Conservation (phyloP, 2,329 filamentous ascomycete species). For the Beauveria bassiana region DNA sequence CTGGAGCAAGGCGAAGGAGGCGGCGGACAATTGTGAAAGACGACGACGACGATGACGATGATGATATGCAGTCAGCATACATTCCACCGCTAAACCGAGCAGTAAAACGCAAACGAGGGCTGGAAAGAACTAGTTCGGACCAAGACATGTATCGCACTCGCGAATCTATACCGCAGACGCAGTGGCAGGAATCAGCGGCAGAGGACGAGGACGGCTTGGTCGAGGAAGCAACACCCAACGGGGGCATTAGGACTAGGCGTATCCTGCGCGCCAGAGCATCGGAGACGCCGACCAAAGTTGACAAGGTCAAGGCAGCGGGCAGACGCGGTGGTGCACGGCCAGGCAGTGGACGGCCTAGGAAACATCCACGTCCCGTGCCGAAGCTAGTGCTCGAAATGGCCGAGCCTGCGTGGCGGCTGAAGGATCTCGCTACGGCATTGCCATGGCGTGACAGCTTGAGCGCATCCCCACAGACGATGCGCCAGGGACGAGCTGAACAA, state of each 20-base stretch:
- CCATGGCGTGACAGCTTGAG: neutral
- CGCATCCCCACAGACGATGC: neutral
- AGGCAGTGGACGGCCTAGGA: constrained; percentile 32
- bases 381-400: constrained; percentile 11
- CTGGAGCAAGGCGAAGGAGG: constrained; percentile 18
- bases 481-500: neutral
- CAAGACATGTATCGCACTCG: neutral
- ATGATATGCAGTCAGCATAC: neutral
- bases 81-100: neutral
- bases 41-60: neutral
- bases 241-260: neutral
- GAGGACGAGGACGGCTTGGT: neutral
- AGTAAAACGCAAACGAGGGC: constrained; percentile 7
- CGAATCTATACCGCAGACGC: neutral
- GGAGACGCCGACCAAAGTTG: constrained; percentile 14
- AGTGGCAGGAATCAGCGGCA: constrained; percentile 5
- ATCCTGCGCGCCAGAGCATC: constrained; percentile 17
- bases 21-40: constrained; percentile 2
- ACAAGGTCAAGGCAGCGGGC: constrained; percentile 24
- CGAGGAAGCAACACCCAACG: constrained; percentile 16
- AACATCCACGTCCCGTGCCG: constrained; percentile 24
- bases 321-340: constrained; percentile 32
- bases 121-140: neutral
- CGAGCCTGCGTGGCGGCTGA: neutral
- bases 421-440: neutral